Evolutionary conservation across 306 rosid species (phyloP).

Genomic region (Amphicarpaea edgeworthii): DNA sequence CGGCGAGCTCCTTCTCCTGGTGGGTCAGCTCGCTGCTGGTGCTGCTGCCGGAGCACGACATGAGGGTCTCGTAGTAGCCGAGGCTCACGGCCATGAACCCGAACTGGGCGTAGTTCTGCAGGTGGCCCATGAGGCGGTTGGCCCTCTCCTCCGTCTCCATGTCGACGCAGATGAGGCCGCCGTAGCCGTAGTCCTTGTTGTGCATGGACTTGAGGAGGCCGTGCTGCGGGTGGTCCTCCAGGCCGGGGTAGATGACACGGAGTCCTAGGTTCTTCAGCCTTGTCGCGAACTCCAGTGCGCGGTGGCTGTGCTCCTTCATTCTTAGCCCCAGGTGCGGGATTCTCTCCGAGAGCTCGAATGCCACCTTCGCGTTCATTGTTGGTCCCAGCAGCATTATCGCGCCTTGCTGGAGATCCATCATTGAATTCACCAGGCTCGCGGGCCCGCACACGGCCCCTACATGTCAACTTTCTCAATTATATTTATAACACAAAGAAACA

Average conservation of each 20-base stretch:
- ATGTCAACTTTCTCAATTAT: neutral
- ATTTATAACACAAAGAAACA: too few species aligned
- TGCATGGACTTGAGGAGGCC: slow-evolving; percentile 60
- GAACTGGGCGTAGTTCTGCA: slow-evolving; percentile 78
- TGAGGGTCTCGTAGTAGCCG: slow-evolving; percentile 91
- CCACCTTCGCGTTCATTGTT: slow-evolving; percentile 92
- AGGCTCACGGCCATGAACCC: slow-evolving; percentile 95
- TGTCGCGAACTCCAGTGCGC: slow-evolving; percentile 69
- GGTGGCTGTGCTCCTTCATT: slow-evolving; percentile 79
- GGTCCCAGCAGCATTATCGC: slow-evolving; percentile 89
- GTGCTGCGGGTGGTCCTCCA: slow-evolving; percentile 80
- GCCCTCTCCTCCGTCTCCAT: slow-evolving; percentile 94
- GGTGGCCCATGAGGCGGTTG: slow-evolving; percentile 65
- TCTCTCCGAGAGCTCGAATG: slow-evolving; percentile 87
- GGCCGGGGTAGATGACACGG: slow-evolving; percentile 87
- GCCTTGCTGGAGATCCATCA: slow-evolving; percentile 98
- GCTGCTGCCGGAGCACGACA: slow-evolving; percentile 93
- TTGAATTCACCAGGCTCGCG: slow-evolving; percentile 74
- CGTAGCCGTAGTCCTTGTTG: slow-evolving; percentile 78
- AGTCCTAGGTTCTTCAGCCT: slow-evolving; percentile 68
- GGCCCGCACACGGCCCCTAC: slow-evolving; percentile 90
- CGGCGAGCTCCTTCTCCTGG: slow-evolving; percentile 73
- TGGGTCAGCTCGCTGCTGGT: slow-evolving; percentile 81
- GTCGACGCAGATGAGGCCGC: slow-evolving; percentile 84
- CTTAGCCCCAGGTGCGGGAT: slow-evolving; percentile 79